Evolutionary conservation across 805 yeast genomes (phyloP), one percentile per base, ranked within the genome.

Genomic region (Trichomonascus vanleenenianus): DNA sequence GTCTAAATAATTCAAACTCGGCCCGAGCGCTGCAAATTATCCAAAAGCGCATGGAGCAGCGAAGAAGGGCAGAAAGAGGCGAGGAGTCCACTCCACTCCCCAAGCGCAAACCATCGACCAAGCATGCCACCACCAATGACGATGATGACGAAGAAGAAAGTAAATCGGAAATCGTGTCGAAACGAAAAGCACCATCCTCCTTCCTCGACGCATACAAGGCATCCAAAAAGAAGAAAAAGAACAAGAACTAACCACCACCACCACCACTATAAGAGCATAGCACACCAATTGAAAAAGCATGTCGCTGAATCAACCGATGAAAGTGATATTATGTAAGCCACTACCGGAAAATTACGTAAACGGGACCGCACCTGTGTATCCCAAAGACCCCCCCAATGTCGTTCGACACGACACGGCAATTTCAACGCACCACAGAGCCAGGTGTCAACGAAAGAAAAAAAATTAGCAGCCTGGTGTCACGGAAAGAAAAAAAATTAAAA

Each of bases 191-290:
- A 11, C 15, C 48, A 3, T 19, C 42, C 3, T 20, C 50, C n/a
- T 50, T 44, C 30, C 39, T 50, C 3, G 53, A 50, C 27, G 31
- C 39, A 6, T 52, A 47, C 43, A 50, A 50, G 20, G 37, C 38
- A 40, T 14, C 12, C 10, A 39, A 35, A 10, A 48, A 46, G 41
- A 48, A 42, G 40, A 34, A 35, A 11, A 36, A 38, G 39, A 14
- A 32, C 7, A 22, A 22, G 27, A 22, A 22, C 8, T 22, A 8
- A 22, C 8, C 27, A n/a, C n/a, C n/a, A n/a, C n/a, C n/a, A n/a
- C n/a, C n/a, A n/a, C n/a, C n/a, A n/a, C n/a, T n/a, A n/a, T n/a
- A n/a, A n/a, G n/a, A n/a, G 31, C 31, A 7, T 8, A 27, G 31
- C 31, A 11, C 7, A 27, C 11, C 31, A 27, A 11, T 11, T 11